phyloP scores from a whole-genome alignment of 306 rosid species.

The Ceratonia siliqua region DNA sequence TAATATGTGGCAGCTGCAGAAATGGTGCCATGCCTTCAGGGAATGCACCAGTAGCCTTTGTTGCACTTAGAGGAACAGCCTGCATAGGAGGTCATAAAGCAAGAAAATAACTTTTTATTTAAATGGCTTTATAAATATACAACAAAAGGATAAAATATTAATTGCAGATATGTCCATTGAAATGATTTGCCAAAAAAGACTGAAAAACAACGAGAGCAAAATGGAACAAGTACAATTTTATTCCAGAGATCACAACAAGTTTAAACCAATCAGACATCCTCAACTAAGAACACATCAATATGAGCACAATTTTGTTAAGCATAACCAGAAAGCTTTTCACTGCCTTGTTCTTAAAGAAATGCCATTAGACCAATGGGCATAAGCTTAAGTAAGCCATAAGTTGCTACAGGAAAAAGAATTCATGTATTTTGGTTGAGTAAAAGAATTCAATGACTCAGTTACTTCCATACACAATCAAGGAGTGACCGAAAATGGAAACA shows the following conservation, averaged over 20 bases:
- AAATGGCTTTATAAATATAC: conserved; percentile 10
- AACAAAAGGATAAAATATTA: background rate
- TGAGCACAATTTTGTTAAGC: conserved; percentile 3
- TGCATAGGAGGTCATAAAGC: conserved; percentile 40
- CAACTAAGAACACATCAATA: background rate
- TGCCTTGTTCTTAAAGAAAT: conserved; percentile 1
- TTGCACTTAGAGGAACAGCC: conserved; percentile 97
- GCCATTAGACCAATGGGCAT: conserved; percentile 11
- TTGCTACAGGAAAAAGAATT: background rate
- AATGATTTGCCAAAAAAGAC: background rate
- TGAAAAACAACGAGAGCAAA: background rate
- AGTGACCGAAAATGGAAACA: background rate
- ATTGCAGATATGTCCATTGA: conserved; percentile 4
- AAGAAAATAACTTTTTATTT: conserved; percentile 19
- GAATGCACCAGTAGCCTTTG: conserved; percentile 85
- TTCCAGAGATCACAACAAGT: conserved; percentile 2
- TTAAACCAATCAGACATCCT: conserved; percentile 13
- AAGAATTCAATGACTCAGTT: background rate
- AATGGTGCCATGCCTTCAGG: conserved; percentile 96
- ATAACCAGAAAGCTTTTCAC: conserved; percentile 7
- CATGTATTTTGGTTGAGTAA: background rate
- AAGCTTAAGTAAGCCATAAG: background rate
- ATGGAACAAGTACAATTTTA: conserved; percentile 8
- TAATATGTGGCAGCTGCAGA: conserved; percentile 94
- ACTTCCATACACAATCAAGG: background rate